Percentiles rank a stretch among this genome's conserved stretches.
These are phyloP conservation scores for Cucurbita maxima DNA, from an alignment of 306 rosid species.

Conservation along the genomic window DNA sequence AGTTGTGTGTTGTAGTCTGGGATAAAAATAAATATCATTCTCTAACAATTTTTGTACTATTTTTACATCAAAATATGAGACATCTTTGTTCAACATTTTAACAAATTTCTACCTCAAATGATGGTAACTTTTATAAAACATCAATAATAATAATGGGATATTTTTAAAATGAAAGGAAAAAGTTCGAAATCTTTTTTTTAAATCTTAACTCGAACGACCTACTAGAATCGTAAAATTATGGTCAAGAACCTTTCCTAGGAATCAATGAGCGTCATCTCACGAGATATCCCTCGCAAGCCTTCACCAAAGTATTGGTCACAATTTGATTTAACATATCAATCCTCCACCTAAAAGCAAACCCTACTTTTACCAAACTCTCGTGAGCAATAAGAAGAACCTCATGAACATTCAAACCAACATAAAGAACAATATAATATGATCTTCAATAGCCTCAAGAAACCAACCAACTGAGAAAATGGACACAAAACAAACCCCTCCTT, in stretches of 20 bases:
- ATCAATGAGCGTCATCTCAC: background rate
- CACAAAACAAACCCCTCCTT: constrained; percentile 8
- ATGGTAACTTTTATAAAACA: too few species aligned
- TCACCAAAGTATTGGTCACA: background rate
- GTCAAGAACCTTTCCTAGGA: background rate
- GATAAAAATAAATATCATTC: too few species aligned
- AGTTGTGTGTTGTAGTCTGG: too few species aligned
- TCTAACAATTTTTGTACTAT: too few species aligned
- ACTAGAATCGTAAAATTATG: too few species aligned
- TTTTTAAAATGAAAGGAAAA: too few species aligned
- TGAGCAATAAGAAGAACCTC: background rate
- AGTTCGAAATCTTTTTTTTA: too few species aligned
- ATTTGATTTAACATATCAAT: background rate
- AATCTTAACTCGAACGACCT: background rate
- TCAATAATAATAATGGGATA: too few species aligned
- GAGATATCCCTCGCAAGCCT: background rate
- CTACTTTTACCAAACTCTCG: background rate
- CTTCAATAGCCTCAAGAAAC: background rate
- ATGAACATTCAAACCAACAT: background rate
- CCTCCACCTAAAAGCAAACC: background rate
- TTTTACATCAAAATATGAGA: too few species aligned
- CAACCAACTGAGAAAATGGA: constrained; percentile 15
- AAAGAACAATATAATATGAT: background rate
- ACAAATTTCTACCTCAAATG: too few species aligned
- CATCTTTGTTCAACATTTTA: too few species aligned